Evolutionary conservation across 257 asterid species (phyloP).

Genomic region (Thymus mandschuricus): DNA sequence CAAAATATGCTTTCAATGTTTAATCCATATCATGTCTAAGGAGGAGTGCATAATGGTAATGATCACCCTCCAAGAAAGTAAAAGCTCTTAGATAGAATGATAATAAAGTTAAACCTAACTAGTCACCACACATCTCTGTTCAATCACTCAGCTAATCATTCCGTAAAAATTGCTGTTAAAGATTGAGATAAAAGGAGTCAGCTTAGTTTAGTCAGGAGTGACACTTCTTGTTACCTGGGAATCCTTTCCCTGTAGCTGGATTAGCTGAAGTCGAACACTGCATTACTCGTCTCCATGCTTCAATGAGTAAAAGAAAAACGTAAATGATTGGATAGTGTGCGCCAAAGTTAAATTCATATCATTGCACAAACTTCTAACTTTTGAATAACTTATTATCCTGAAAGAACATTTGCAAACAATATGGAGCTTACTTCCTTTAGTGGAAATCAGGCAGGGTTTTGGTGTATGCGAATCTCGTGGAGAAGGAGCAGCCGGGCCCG

Average conservation of each 20-base stretch:
- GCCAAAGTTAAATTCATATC: background rate
- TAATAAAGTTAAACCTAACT: constrained; percentile 2
- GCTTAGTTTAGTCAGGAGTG: background rate
- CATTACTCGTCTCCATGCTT: constrained; percentile 1
- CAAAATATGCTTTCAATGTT: constrained; percentile 26
- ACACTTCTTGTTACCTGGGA: constrained; percentile 4
- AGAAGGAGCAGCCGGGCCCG: constrained; percentile 73
- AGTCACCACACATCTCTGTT: constrained; percentile 26
- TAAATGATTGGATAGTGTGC: background rate
- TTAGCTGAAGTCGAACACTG: background rate
- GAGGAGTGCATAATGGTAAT: constrained; percentile 27
- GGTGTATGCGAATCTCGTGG: constrained; percentile 45
- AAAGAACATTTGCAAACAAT: background rate
- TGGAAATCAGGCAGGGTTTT: constrained; percentile 27
- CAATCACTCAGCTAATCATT: constrained; percentile 26
- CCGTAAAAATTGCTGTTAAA: background rate
- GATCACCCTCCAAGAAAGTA: constrained; percentile 26
- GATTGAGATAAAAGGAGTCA: background rate
- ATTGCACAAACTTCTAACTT: no score
- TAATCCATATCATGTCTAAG: constrained; percentile 28
- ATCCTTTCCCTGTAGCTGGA: background rate
- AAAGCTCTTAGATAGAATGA: background rate
- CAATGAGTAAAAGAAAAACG: background rate
- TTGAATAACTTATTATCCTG: background rate
- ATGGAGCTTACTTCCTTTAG: constrained; percentile 26